These are phyloP conservation scores for Cocos nucifera DNA, from an alignment of 176 grass and related monocot genomes.

Conservation along the genomic window DNA sequence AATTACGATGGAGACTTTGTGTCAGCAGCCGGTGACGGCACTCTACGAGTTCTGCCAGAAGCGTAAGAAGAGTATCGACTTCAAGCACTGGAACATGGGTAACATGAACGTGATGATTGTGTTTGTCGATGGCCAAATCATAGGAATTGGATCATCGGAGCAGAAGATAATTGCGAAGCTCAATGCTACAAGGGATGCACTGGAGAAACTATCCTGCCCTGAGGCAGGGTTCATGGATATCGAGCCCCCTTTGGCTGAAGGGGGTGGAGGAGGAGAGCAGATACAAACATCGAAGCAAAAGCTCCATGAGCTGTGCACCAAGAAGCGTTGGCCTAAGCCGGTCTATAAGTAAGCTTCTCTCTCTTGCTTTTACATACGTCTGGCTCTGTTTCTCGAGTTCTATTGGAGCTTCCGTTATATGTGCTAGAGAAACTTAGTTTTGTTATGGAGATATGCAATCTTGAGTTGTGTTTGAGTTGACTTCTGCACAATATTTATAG, in stretches of 20 bases:
- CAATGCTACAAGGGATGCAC: slow-evolving; percentile 68
- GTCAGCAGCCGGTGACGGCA: slow-evolving; percentile 62
- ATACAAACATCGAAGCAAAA: slow-evolving; percentile 51
- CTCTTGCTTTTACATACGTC: background rate
- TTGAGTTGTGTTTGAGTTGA: too few relatives aligned
- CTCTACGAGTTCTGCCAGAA: slow-evolving; percentile 66
- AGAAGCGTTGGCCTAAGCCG: slow-evolving; percentile 48
- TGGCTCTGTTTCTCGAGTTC: too few relatives aligned
- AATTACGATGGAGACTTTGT: slow-evolving; percentile 57
- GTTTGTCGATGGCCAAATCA: slow-evolving; percentile 34
- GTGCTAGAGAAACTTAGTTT: background rate
- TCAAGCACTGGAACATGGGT: slow-evolving; percentile 46
- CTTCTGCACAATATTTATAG: too few relatives aligned
- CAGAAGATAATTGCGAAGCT: slow-evolving; percentile 74
- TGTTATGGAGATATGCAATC: too few relatives aligned
- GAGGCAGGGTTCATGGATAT: slow-evolving; percentile 3
- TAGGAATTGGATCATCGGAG: slow-evolving; percentile 56
- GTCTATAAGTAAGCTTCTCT: slow-evolving; percentile 51
- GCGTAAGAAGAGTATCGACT: slow-evolving; percentile 40
- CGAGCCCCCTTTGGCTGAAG: slow-evolving; percentile 1
- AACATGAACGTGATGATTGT: slow-evolving; percentile 39
- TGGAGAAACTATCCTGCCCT: slow-evolving; percentile 27
- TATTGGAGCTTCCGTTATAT: background rate
- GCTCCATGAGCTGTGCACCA: slow-evolving; percentile 48
- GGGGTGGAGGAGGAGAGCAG: slow-evolving; percentile 29